phyloP scores from a whole-genome alignment of 1,284 basidiomycete species.

The Golubevia pallescens region DNA sequence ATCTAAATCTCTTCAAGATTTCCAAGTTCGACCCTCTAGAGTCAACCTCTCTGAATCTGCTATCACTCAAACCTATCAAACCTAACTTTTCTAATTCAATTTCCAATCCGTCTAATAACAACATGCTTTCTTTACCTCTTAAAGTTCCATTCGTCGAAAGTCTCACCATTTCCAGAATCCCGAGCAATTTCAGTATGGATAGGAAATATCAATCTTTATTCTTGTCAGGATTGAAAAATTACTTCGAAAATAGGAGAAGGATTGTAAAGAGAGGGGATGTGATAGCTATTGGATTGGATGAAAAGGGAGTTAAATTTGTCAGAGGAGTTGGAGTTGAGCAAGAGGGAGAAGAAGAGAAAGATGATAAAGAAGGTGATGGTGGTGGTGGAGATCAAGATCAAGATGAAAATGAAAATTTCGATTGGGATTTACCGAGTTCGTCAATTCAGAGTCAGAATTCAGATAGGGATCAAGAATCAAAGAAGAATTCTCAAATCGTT shows the following conservation, averaged over 20 bases:
- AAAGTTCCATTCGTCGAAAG: conserved; percentile 52
- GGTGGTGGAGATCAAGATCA: too few species aligned
- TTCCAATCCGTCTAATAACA: too few species aligned
- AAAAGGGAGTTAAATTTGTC: too few species aligned
- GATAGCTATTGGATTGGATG: conserved; percentile 75
- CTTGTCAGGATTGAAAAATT: conserved; percentile 73
- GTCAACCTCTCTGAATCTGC: neutral
- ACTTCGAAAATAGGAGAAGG: conserved; percentile 72
- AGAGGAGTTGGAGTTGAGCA: too few species aligned
- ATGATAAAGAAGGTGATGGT: too few species aligned
- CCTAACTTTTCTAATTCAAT: conserved; percentile 1
- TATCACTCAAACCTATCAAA: too few species aligned
- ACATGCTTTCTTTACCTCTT: conserved; percentile 23
- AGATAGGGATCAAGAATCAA: too few species aligned
- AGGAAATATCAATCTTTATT: conserved; percentile 77
- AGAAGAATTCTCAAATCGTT: too few species aligned
- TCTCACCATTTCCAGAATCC: conserved; percentile 80
- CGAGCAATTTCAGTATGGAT: conserved; percentile 78
- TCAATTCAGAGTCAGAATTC: too few species aligned
- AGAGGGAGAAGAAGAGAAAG: too few species aligned
- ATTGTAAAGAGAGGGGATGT: conserved; percentile 82
- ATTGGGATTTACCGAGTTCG: too few species aligned
- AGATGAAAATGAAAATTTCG: too few species aligned
- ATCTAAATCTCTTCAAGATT: neutral
- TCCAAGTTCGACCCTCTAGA: conserved; percentile 1